Conservation (phyloP, 1,139 yeast species). For the Saccharomycopsis hybrid region DNA sequence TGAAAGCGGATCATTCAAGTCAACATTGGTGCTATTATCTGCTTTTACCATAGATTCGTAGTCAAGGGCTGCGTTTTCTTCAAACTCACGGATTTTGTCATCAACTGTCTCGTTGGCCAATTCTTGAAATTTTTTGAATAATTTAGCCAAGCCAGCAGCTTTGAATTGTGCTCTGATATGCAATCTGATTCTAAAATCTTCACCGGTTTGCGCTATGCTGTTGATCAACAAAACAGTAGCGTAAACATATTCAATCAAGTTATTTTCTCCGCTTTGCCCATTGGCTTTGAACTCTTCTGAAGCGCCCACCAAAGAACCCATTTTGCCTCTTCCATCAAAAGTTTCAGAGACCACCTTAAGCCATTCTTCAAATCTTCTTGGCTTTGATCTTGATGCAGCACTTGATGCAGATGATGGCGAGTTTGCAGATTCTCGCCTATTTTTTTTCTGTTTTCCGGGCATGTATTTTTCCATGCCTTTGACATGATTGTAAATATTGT, state of each 20-base stretch:
- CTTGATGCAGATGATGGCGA: background rate
- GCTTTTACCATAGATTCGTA: slow-evolving; percentile 55
- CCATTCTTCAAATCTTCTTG: slow-evolving; percentile 82
- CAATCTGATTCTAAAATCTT: slow-evolving; percentile 60
- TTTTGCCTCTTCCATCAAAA: slow-evolving; percentile 79
- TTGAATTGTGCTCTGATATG: slow-evolving; percentile 71
- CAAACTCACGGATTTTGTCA: slow-evolving; percentile 61
- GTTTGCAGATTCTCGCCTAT: background rate
- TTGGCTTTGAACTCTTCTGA: slow-evolving; percentile 69
- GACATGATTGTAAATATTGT: slow-evolving; percentile 41
- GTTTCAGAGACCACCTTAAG: slow-evolving; percentile 64
- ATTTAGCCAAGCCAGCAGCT: slow-evolving; percentile 66
- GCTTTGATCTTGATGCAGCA: slow-evolving; percentile 24
- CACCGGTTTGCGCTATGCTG: slow-evolving; percentile 61
- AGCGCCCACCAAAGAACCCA: slow-evolving; percentile 90
- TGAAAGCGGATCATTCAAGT: slow-evolving; percentile 72
- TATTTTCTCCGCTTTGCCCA: slow-evolving; percentile 52
- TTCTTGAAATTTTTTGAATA: slow-evolving; percentile 55
- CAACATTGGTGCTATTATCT: slow-evolving; percentile 54
- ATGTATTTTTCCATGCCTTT: slow-evolving; percentile 19
- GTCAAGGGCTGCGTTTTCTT: slow-evolving; percentile 64
- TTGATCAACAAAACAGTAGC: slow-evolving; percentile 74
- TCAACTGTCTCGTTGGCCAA: slow-evolving; percentile 58
- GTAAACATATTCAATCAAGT: slow-evolving; percentile 72
- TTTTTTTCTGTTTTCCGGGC: slow-evolving; percentile 3